Conservation (phyloP, 2,329 filamentous ascomycete genomes). For the Cordyceps cateniannulata region DNA sequence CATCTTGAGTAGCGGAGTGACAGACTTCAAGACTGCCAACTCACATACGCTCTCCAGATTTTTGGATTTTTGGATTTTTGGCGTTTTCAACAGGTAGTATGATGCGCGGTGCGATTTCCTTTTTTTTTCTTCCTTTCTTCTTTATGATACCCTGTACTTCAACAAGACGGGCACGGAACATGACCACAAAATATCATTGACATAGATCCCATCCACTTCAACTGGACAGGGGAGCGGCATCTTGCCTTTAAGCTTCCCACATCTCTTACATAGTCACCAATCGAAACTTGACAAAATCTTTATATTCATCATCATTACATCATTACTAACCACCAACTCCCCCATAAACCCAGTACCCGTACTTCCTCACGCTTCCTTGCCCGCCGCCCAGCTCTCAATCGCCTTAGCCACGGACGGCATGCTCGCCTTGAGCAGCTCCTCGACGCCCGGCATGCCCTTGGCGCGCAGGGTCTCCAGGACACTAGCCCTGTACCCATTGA, state of each 20-base stretch:
- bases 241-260: background rate
- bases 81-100: slow-evolving; percentile 20
- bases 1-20: slow-evolving; percentile 14
- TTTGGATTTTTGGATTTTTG: slow-evolving; percentile 15
- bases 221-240: slow-evolving; percentile 21
- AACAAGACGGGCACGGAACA: slow-evolving; percentile 21
- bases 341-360: background rate
- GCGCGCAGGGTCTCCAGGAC: slow-evolving; percentile 62
- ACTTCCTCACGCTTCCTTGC: background rate
- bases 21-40: slow-evolving; percentile 26
- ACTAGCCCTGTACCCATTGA: slow-evolving; percentile 69
- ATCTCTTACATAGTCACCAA: background rate
- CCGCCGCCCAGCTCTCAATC: slow-evolving; percentile 16
- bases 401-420: slow-evolving; percentile 65
- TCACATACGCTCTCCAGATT: background rate
- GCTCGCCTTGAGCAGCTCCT: slow-evolving; percentile 69
- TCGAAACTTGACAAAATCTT: background rate
- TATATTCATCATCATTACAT: background rate
- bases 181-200: background rate
- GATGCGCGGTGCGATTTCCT: background rate
- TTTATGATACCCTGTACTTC: slow-evolving; percentile 31
- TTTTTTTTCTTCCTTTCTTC: slow-evolving; percentile 11
- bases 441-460: slow-evolving; percentile 59
- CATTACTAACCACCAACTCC: background rate
- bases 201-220: slow-evolving; percentile 21